These are phyloP conservation scores for Alternaria arborescens DNA, from an alignment of 2,329 filamentous ascomycete species.

Conservation along the genomic window DNA sequence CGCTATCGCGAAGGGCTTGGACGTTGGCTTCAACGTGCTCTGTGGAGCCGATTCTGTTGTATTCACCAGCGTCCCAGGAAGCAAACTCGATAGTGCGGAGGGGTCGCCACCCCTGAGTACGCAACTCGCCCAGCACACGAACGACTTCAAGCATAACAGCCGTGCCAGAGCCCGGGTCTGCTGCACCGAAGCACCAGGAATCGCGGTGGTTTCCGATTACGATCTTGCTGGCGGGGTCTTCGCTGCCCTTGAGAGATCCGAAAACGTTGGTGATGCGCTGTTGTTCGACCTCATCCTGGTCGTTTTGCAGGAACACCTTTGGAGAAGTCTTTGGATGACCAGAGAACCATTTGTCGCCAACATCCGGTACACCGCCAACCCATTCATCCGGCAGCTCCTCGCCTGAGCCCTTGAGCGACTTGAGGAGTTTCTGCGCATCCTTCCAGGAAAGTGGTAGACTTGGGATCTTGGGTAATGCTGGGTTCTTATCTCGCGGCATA, in stretches of 20 bases:
- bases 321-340: constrained; percentile 75
- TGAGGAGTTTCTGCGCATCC: constrained; percentile 81
- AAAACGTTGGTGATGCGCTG: constrained; percentile 94
- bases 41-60: constrained; percentile 92
- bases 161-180: constrained; percentile 83
- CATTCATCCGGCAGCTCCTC: constrained; percentile 73
- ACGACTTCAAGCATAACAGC: constrained; percentile 91
- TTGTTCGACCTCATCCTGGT: constrained; percentile 82
- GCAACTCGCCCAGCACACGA: constrained; percentile 81
- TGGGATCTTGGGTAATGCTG: constrained; percentile 81
- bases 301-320: constrained; percentile 80
- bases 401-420: constrained; percentile 78
- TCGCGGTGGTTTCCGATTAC: constrained; percentile 95
- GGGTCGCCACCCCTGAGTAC: constrained; percentile 83
- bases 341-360: constrained; percentile 80
- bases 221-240: constrained; percentile 82
- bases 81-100: constrained; percentile 96
- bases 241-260: constrained; percentile 82
- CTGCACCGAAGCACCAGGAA: constrained; percentile 87
- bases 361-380: constrained; percentile 78
- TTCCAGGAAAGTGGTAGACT: constrained; percentile 90
- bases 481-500: constrained; percentile 73
- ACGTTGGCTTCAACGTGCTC: constrained; percentile 91
- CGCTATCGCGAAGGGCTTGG: constrained; percentile 75
- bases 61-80: constrained; percentile 94